Evolutionary conservation across 768 basidiomycete genomes (phyloP).

Genomic region (Austroboletus festivus): DNA sequence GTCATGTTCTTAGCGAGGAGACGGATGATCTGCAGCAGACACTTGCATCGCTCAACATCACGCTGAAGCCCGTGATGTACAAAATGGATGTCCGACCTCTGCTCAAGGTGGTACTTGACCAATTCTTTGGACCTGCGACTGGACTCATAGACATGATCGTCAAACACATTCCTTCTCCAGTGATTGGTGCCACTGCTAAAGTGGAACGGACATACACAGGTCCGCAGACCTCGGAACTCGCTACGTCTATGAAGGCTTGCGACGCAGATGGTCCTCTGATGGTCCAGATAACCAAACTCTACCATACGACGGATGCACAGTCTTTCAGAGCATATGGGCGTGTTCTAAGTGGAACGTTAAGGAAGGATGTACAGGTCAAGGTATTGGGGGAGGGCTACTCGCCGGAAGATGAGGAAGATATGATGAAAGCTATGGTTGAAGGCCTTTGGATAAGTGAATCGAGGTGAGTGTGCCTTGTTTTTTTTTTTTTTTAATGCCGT

Average conservation of each 20-base stretch:
- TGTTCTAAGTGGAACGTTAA: slow-evolving; percentile 87
- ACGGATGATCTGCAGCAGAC: slow-evolving; percentile 84
- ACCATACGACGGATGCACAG: slow-evolving; percentile 94
- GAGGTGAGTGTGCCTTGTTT: slow-evolving; percentile 48
- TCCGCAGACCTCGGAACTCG: slow-evolving; percentile 78
- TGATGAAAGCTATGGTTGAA: slow-evolving; percentile 82
- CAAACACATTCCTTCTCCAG: slow-evolving; percentile 84
- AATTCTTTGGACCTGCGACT: slow-evolving; percentile 90
- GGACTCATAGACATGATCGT: slow-evolving; percentile 93
- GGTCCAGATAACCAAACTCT: slow-evolving; percentile 91
- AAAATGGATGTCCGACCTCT: slow-evolving; percentile 98
- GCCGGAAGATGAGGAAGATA: slow-evolving; percentile 99
- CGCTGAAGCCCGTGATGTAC: slow-evolving; percentile 88
- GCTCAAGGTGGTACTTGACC: slow-evolving; percentile 87
- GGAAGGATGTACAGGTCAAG: slow-evolving; percentile 81
- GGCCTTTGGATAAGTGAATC: slow-evolving; percentile 90
- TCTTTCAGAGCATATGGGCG: slow-evolving; percentile 96
- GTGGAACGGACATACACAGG: slow-evolving; percentile 87
- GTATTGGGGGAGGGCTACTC: slow-evolving; percentile 98
- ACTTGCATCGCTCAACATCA: slow-evolving; percentile 71
- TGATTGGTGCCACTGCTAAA: slow-evolving; percentile 57
- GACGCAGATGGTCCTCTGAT: slow-evolving; percentile 84
- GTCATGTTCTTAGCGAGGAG: slow-evolving; percentile 91
- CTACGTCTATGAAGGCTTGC: slow-evolving; percentile 76
- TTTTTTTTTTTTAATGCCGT: neutral